phyloP scores from a whole-genome alignment of 495 filamentous ascomycete species.

The Clohesyomyces aquaticus region DNA sequence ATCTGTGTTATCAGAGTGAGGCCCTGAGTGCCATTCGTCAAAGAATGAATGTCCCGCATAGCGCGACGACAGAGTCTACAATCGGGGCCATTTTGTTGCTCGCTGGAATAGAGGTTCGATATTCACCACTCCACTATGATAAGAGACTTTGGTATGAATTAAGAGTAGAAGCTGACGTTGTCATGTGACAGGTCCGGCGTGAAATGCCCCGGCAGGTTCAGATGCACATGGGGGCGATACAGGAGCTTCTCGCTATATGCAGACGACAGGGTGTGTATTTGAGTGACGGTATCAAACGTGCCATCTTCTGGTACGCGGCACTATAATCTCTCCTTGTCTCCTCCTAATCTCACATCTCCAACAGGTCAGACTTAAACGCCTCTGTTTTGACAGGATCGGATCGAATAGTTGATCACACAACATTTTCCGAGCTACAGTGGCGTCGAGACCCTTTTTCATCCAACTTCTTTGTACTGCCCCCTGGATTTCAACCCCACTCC shows the following conservation, averaged over 20 bases:
- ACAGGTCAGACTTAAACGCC: constrained; percentile 50
- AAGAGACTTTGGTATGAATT: not conserved
- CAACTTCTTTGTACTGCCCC: constrained; percentile 37
- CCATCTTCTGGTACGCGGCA: constrained; percentile 49
- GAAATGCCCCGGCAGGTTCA: constrained; percentile 44
- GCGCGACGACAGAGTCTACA: constrained; percentile 46
- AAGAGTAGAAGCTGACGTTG: constrained; percentile 11
- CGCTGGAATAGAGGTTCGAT: constrained; percentile 47
- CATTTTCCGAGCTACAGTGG: constrained; percentile 49
- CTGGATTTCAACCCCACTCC: constrained; percentile 42
- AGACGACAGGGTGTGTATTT: constrained; percentile 41
- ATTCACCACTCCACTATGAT: not conserved
- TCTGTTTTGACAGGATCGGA: constrained; percentile 46
- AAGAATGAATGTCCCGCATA: constrained; percentile 38
- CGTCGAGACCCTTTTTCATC: constrained; percentile 44
- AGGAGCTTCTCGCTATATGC: constrained; percentile 44
- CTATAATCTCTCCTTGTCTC: not conserved
- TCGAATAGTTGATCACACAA: constrained; percentile 48
- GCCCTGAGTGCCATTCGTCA: constrained; percentile 46
- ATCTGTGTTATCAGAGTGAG: constrained; percentile 45
- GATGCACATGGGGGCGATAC: constrained; percentile 48
- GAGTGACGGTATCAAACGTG: constrained; percentile 48
- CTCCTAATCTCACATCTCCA: not conserved
- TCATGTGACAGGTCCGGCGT: constrained; percentile 43
- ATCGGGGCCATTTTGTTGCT: constrained; percentile 51